These are phyloP conservation scores for Pythium biforme DNA, from an alignment of 352 stramenopile species.

Conservation along the genomic window DNA sequence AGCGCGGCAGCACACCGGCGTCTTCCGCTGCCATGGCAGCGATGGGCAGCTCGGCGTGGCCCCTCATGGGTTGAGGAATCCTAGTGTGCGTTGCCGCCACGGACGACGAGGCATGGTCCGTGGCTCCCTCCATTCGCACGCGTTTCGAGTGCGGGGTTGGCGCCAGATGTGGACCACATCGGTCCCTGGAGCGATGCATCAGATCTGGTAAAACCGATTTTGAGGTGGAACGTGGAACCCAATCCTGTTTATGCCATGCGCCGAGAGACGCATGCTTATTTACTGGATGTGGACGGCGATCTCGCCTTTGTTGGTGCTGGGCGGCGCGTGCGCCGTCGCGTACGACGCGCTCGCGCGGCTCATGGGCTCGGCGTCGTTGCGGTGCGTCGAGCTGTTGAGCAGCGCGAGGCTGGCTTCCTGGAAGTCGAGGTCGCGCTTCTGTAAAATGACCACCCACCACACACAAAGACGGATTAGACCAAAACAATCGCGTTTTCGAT, in stretches of 20 bases:
- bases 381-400: conserved; percentile 4
- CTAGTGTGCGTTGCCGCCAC: too few species aligned
- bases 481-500: conserved; percentile 1
- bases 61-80: neutral
- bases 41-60: conserved; percentile 21
- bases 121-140: conserved; percentile 3
- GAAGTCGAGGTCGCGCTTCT: conserved; percentile 31
- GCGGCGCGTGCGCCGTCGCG: neutral
- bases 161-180: conserved; percentile 16
- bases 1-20: conserved; percentile 32
- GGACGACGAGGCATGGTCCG: too few species aligned
- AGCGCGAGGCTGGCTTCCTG: conserved; percentile 20
- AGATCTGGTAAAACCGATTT: conserved; percentile 10
- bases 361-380: neutral
- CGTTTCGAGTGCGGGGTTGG: conserved; percentile 12
- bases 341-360: conserved; percentile 6
- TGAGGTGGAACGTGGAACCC: neutral
- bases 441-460: neutral
- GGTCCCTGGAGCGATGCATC: neutral
- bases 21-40: neutral
- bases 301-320: conserved; percentile 4
- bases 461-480: neutral
- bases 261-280: too few species aligned
- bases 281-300: conserved; percentile 17
- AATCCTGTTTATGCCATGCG: neutral